Evolutionary conservation across 2,329 filamentous ascomycete genomes (phyloP).

Genomic region (Nemania diffusa): DNA sequence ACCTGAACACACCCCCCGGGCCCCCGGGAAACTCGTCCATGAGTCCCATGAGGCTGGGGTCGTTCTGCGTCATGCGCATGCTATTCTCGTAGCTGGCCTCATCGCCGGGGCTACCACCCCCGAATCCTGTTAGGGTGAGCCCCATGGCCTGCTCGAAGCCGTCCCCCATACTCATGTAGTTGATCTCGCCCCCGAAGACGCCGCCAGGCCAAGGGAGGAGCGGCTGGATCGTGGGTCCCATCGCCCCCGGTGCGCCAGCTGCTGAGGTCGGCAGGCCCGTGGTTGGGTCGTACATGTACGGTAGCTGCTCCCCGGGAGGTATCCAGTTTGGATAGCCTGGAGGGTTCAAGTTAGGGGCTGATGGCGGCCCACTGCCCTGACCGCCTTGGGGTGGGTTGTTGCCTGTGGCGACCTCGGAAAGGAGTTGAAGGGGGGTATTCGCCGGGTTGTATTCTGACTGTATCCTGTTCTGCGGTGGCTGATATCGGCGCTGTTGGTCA

Average conservation of each 20-base stretch:
- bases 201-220: constrained; percentile 47
- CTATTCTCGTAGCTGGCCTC: constrained; percentile 41
- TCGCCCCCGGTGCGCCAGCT: not conserved
- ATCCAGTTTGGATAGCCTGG: constrained; percentile 41
- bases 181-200: constrained; percentile 49
- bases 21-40: constrained; percentile 31
- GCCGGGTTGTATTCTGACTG: constrained; percentile 49
- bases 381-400: constrained; percentile 50
- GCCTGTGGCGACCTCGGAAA: constrained; percentile 66
- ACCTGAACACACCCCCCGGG: constrained; percentile 6
- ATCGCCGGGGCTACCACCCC: constrained; percentile 44
- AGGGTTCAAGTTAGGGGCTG: constrained; percentile 39
- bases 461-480: constrained; percentile 39
- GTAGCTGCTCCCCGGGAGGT: constrained; percentile 42
- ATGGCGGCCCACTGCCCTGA: constrained; percentile 31
- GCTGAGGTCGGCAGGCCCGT: constrained; percentile 30
- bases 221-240: constrained; percentile 15
- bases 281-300: constrained; percentile 52
- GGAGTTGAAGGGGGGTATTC: constrained; percentile 65
- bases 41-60: constrained; percentile 36
- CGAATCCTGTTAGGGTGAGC: constrained; percentile 53
- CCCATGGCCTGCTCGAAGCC: constrained; percentile 58
- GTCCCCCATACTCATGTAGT: constrained; percentile 52
- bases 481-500: constrained; percentile 33
- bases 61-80: constrained; percentile 44